Evolutionary conservation across 2,329 filamentous ascomycete species (phyloP), one percentile per base, ranked within the genome.

Genomic region (Fusarium pseudocircinatum): DNA sequence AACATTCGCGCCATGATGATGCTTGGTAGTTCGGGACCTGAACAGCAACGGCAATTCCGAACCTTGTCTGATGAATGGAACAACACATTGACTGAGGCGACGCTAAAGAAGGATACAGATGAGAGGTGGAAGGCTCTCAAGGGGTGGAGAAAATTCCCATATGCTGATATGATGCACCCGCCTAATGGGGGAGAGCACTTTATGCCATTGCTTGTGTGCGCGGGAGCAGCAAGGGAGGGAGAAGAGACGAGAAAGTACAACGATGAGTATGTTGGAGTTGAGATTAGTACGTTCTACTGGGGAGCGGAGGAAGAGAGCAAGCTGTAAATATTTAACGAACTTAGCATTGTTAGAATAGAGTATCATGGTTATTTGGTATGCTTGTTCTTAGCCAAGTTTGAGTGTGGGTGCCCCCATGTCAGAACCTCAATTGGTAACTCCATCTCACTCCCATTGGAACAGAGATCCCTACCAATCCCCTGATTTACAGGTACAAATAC

Each of bases 211-310:
- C 77, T 90, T 50, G 89, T 90, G 37, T 88, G 86, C 73, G 87
- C 87, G 7, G 88, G 86, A 2, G 85, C 85, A 0, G 87, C 85
- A 1, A 83, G 79, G 18, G 85, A 85, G 26, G 80, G 77, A 2
- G 86, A 84, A 54, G 78, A 79, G 77, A 84, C 81, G 24, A 81
- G 79, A 70, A 79, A 70, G 20, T 90, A 88, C 72, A 79, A 78
- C n/a, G 88, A 90, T 77, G 79, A 84, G 11, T 88, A 83, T 70
- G 32, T 80, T 56, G 87, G 86, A 5, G 63, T 87, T 40, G 82
- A 87, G 52, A 88, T 89, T 56, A 85, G 81, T 69, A 89, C 87
- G 30, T 90, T 87, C 74, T 90, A 89, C 69, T 90, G 88, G 88
- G 83, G 83, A 1, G 79, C 71, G 2, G 78, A 81, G 40, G 66